phyloP scores from a whole-genome alignment of 2,329 filamentous ascomycete species.

The Aspergillus carbonarius region DNA sequence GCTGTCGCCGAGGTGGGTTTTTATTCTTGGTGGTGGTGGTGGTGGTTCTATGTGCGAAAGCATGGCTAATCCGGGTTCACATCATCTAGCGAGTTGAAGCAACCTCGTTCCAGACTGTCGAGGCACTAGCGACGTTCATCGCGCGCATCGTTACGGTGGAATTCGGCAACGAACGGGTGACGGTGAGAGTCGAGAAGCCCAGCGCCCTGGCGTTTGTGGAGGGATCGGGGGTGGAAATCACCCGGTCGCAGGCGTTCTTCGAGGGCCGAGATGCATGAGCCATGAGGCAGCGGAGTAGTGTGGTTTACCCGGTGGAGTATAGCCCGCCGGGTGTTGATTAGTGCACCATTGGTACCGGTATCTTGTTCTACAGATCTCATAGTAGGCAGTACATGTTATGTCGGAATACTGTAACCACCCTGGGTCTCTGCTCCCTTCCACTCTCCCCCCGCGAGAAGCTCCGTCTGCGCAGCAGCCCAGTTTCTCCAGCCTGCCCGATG shows the following conservation, averaged over 20 bases:
- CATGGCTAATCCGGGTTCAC: conserved; percentile 10
- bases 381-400: too few relatives aligned
- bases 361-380: too few relatives aligned
- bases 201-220: conserved; percentile 52
- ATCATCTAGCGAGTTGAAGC: conserved; percentile 43
- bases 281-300: too few relatives aligned
- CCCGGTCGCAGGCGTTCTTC: conserved; percentile 47
- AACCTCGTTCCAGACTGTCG: conserved; percentile 52
- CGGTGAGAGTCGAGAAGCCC: conserved; percentile 51
- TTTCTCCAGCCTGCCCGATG: not conserved
- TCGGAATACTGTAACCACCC: too few relatives aligned
- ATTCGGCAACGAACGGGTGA: conserved; percentile 47
- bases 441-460: too few relatives aligned
- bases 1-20: conserved; percentile 40
- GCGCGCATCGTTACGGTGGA: conserved; percentile 48
- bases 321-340: not conserved
- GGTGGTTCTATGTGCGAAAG: conserved; percentile 3
- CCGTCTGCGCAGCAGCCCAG: too few relatives aligned
- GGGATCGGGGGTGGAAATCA: conserved; percentile 50
- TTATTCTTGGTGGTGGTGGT: conserved; percentile 4
- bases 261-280: conserved; percentile 15
- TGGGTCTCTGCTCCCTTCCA: too few relatives aligned
- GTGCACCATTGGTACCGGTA: too few relatives aligned
- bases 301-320: not conserved
- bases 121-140: conserved; percentile 51